Percentiles rank a stretch among this genome's conserved stretches.
Conservation (phyloP, 257 asterid species). For the Solanum lignicaule region DNA sequence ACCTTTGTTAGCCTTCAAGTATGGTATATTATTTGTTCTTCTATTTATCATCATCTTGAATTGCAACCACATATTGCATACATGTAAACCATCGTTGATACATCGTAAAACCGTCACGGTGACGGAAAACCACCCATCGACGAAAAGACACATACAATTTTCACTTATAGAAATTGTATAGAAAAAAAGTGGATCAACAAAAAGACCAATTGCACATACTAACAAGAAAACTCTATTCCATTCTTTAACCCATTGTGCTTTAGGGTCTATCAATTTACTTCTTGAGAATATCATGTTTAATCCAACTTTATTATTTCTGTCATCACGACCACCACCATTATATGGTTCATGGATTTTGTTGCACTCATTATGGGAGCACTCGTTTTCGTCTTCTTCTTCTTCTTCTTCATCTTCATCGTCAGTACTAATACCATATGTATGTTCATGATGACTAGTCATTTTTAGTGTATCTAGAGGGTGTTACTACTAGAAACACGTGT, state of each 20-base stretch:
- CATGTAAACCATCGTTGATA: slow-evolving; percentile 1
- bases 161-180: slow-evolving; percentile 4
- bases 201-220: not conserved
- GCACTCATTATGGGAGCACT: not conserved
- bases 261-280: not conserved
- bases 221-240: not conserved
- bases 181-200: slow-evolving; percentile 11
- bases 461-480: not conserved
- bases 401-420: not conserved
- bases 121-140: slow-evolving; percentile 6
- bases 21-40: not conserved
- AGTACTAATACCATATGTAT: not conserved
- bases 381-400: not conserved
- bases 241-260: not conserved
- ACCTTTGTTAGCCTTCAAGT: not conserved
- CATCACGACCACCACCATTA: not conserved
- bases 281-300: not conserved
- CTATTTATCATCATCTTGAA: not conserved
- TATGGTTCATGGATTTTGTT: not conserved
- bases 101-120: slow-evolving; percentile 4
- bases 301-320: not conserved
- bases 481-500: not conserved
- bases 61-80: slow-evolving; percentile 2
- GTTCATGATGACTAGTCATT: not conserved
- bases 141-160: slow-evolving; percentile 1